Conservation (phyloP, 148 eudicot genomes). For the Camellia granthamiana region DNA sequence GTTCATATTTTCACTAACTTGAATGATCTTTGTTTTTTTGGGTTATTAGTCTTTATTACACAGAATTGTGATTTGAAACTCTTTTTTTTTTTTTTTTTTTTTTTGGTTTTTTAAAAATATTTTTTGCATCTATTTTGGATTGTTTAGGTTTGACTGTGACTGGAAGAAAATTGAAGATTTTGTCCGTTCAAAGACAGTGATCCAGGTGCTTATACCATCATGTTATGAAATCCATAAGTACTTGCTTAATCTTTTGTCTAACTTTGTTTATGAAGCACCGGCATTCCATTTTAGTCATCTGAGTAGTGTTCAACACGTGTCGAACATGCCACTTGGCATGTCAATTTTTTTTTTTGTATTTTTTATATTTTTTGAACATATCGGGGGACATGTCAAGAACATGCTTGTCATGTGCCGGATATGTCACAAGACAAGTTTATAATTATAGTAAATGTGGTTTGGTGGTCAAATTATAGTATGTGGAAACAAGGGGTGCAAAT, state of each 20-base stretch:
- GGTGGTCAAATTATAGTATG: no score
- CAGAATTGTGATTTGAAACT: not conserved
- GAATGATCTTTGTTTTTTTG: not conserved
- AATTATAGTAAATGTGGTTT: no score
- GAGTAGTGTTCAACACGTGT: no score
- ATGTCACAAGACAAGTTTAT: no score
- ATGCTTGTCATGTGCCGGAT: no score
- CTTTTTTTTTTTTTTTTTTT: not conserved
- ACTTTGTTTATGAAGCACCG: not conserved
- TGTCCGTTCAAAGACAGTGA: constrained; percentile 88
- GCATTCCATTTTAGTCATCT: no score
- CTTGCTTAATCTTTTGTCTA: not conserved
- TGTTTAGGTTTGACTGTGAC: constrained; percentile 83
- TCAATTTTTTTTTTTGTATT: no score
- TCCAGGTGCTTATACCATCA: constrained; percentile 56
- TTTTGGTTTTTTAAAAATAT: no score
- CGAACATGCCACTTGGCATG: no score
- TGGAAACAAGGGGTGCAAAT: no score
- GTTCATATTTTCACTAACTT: not conserved
- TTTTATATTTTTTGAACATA: no score
- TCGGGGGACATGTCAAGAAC: no score
- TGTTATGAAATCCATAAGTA: not conserved
- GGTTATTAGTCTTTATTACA: not conserved
- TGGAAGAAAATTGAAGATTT: constrained; percentile 98
- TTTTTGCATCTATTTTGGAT: constrained; percentile 2